Evolutionary conservation across 371 early-diverging fungal species (phyloP), one percentile per base, ranked within the genome.

Genomic region (Lichtheimia ornata): DNA sequence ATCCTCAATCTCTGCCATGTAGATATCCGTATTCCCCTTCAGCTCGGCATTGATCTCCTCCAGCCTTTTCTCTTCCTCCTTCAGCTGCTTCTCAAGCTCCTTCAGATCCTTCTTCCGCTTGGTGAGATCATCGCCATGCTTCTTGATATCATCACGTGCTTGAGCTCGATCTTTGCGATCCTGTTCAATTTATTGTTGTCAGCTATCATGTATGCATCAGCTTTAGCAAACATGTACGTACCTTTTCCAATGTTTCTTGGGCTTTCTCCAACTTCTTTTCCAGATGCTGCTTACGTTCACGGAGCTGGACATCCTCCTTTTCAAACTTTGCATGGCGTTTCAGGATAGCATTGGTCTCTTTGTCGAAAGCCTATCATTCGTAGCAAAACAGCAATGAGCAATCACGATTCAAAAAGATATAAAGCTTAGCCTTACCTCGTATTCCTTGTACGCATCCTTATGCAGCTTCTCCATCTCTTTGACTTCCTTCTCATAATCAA

Each of bases 211-310:
- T 28, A 4, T 22, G 22, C 28, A 28, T 35, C 35, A 11, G 0
- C 1, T 35, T 35, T 0, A 35, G 47, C 18, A 11, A 14, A 40
- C 1, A 27, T 59, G 42, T 80, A 85, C 59, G 42, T 80, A 85
- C 90, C 43, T 81, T 71, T 61, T 89, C 76, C n/a, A 90, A 65
- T 0, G 84, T 64, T 52, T 85, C 84, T 47, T 72, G 72, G 4
- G 81, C 53, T 65, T 92, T 94, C 61, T 91, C 92, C 55, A 87
- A 81, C 64, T 91, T 92, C 44, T 69, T 82, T 40, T 76, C 77
- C 66, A 94, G 67, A 73, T 95, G 91, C 53, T 94, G 89, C 65
- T 84, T 88, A 47, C 88, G 86, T 64, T 94, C 95, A 54, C 86
- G 84, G 41, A 90, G 64, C 63, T 91, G 79, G 15, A 95, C 90